Base-by-base conservation (phyloP, 1,284 basidiomycete genomes). In the Boletus smithii region DNA sequence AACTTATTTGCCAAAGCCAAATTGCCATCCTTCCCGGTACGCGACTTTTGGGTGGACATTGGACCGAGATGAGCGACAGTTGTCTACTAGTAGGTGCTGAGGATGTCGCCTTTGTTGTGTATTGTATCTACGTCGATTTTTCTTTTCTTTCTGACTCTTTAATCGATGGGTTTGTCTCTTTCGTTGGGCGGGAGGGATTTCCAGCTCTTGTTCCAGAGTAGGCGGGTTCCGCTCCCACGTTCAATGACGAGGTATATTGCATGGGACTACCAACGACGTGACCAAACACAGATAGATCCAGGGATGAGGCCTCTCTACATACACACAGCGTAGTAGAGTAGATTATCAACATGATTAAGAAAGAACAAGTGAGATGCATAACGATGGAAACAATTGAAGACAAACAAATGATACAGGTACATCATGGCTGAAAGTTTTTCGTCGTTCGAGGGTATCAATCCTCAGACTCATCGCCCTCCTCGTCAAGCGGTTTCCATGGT, bases 401-500 rank as follows among this genome's bases (percentile, higher is more conserved):
- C 13, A 33, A 46, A 16, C 6, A 18, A 11, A 44, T 35, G 27
- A 39, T 24, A 26, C 6, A 27, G 8, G 14, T 13, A 39, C 18
- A 30, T 17, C 2, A 20, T 4, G 20, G 24, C 5, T 24, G 7
- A 14, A 5, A 13, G 27, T 3, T 20, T 20, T 17, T 20, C 23
- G 35, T 50, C 9, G 14, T 11, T 9, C 11, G 13, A 26, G 5
- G 16, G 7, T 31, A 38, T 44, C 34, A 42, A 26, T 34, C 36
- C 0, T 41, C 30, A 22, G 20, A 4, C 17, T 55, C 47, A 17
- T 42, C 24, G 6, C 55, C 44, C 14, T 47, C 42, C 24, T 57
- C 55, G 32, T 55, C 44, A n/a, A 54, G 55, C 4, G 43, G 51
- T 22, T 23, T 57, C 55, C 55, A 52, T 2, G 34, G 8, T 17